Conservation (phyloP, 1,284 basidiomycete species). For the Cystobasidium pallidum region DNA sequence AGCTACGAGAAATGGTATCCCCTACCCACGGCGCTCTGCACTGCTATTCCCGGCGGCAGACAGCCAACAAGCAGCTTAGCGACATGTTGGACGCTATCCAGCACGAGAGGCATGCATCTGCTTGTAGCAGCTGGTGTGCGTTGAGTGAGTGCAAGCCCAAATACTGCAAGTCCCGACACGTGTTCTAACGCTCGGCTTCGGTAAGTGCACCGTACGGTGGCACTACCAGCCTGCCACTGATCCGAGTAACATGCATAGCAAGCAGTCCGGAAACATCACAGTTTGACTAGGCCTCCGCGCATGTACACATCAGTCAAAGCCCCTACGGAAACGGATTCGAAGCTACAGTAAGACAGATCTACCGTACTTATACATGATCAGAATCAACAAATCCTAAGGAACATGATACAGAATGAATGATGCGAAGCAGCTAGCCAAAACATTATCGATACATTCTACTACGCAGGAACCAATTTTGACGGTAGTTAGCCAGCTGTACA, state of each 20-base stretch:
- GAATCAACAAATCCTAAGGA: background rate
- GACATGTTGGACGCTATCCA: background rate
- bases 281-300: too few species aligned
- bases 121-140: background rate
- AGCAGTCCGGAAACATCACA: too few species aligned
- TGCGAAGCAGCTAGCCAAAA: background rate
- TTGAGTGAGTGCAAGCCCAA: background rate
- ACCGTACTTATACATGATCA: background rate
- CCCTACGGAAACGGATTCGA: too few species aligned
- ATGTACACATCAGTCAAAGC: too few species aligned
- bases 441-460: background rate
- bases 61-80: background rate
- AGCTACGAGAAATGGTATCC: background rate
- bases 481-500: too few species aligned
- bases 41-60: background rate
- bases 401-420: constrained; percentile 7
- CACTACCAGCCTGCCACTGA: too few species aligned
- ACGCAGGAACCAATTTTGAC: background rate
- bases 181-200: too few species aligned
- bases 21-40: background rate
- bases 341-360: background rate
- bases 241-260: too few species aligned
- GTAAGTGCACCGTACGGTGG: too few species aligned
- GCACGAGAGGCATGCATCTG: background rate
- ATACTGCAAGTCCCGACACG: background rate